Percentiles rank a stretch among this genome's conserved stretches.
Evolutionary conservation across 768 basidiomycete genomes (phyloP).

Genomic region (Glaciozyma antarctica): DNA sequence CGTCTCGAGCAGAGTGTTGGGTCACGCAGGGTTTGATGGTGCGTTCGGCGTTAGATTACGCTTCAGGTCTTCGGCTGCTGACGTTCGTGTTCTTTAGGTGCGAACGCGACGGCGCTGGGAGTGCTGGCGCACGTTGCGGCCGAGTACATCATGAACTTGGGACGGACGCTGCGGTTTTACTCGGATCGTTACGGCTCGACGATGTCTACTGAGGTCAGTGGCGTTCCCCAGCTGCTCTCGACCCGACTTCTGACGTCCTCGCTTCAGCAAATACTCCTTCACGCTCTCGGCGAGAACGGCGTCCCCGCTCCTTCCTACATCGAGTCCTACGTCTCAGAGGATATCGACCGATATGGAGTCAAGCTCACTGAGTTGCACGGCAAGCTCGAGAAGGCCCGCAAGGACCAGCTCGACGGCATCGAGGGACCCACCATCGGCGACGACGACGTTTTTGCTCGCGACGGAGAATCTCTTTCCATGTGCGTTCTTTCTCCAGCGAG

Average conservation of each 20-base stretch:
- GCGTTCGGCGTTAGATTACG: neutral
- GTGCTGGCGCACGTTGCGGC: constrained; percentile 65
- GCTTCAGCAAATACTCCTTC: constrained; percentile 79
- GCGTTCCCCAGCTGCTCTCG: neutral
- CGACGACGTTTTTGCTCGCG: constrained; percentile 58
- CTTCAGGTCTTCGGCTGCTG: neutral
- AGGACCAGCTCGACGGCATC: constrained; percentile 54
- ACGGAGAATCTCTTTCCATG: constrained; percentile 60
- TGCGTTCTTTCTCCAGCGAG: constrained; percentile 37
- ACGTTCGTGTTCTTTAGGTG: neutral
- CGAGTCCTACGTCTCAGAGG: constrained; percentile 79
- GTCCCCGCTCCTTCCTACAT: constrained; percentile 65
- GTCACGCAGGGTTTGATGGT: constrained; percentile 30
- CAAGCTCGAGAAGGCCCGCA: constrained; percentile 73
- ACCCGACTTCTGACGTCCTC: neutral
- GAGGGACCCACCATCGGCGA: constrained; percentile 45
- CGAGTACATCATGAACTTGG: constrained; percentile 76
- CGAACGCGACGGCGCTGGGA: constrained; percentile 49
- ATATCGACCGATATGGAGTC: constrained; percentile 68
- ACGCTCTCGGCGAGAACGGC: constrained; percentile 83
- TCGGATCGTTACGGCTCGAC: constrained; percentile 66
- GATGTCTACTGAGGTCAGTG: constrained; percentile 74
- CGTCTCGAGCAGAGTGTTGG: constrained; percentile 11
- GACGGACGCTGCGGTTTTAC: constrained; percentile 70
- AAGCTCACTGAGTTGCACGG: constrained; percentile 71